phyloP scores from a whole-genome alignment of 352 stramenopile species.

The Pythium brachiatum region DNA sequence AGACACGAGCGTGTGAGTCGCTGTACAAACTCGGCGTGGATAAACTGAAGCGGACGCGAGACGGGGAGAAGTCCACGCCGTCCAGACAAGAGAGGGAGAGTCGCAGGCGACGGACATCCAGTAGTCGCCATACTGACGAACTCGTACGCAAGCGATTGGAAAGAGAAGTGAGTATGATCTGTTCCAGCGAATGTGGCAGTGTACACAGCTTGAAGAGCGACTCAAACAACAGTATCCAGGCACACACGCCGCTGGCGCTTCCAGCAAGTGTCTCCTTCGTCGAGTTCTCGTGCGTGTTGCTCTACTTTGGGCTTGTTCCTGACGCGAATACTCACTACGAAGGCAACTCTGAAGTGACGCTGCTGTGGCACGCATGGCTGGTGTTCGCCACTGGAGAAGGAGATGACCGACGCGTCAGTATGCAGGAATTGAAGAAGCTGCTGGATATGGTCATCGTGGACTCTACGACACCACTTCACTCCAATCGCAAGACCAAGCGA shows the following conservation, averaged over 20 bases:
- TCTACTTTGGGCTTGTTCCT: slow-evolving; percentile 57
- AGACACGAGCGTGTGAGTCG: slow-evolving; percentile 41
- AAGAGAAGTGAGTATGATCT: slow-evolving; percentile 33
- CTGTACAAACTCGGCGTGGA: slow-evolving; percentile 48
- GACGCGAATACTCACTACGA: slow-evolving; percentile 38
- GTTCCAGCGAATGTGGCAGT: background rate
- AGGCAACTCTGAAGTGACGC: slow-evolving; percentile 29
- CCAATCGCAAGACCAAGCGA: no score
- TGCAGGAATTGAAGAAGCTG: slow-evolving; percentile 23
- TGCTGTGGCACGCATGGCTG: slow-evolving; percentile 56
- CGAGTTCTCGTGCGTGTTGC: slow-evolving; percentile 54
- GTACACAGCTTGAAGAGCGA: background rate
- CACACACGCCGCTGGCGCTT: background rate
- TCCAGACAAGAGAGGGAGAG: background rate
- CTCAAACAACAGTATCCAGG: background rate
- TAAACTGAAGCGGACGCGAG: slow-evolving; percentile 28
- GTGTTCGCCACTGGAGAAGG: slow-evolving; percentile 23
- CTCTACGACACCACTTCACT: background rate
- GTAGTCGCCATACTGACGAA: slow-evolving; percentile 28
- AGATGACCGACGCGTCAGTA: slow-evolving; percentile 11
- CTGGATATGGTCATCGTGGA: slow-evolving; percentile 27
- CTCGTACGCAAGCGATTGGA: slow-evolving; percentile 43
- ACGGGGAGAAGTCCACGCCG: background rate
- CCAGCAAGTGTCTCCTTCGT: slow-evolving; percentile 27
- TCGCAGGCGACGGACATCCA: no score